Conservation (phyloP, 768 basidiomycete genomes). For the Ramaria rubella region DNA sequence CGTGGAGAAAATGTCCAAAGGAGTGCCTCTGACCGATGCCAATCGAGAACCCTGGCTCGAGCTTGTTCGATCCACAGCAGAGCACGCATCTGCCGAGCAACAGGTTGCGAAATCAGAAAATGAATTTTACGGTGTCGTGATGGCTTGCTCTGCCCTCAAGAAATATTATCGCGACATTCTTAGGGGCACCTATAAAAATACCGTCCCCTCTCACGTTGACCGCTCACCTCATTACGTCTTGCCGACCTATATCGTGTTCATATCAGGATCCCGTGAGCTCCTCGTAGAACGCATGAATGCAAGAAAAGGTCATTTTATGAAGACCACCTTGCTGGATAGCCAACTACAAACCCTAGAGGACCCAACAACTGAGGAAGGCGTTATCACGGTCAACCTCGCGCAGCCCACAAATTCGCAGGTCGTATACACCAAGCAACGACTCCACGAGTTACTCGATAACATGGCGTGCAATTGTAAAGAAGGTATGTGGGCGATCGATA, state of each 20-base stretch:
- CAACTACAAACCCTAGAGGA: conserved; percentile 67
- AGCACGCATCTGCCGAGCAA: conserved; percentile 32
- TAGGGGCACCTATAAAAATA: conserved; percentile 41
- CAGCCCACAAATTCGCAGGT: conserved; percentile 54
- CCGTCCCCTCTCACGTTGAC: conserved; percentile 20
- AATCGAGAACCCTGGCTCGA: conserved; percentile 87
- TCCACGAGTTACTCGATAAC: conserved; percentile 18
- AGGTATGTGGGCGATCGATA: no score
- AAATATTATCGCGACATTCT: conserved; percentile 74
- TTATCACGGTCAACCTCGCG: conserved; percentile 54
- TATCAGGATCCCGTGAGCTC: conserved; percentile 51
- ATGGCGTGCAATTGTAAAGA: neutral
- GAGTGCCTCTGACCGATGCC: conserved; percentile 67
- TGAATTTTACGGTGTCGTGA: conserved; percentile 50
- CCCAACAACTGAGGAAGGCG: conserved; percentile 60
- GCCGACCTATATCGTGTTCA: conserved; percentile 75
- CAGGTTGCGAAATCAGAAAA: conserved; percentile 14
- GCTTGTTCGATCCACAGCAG: conserved; percentile 59
- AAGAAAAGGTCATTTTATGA: conserved; percentile 77
- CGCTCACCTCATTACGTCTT: conserved; percentile 28
- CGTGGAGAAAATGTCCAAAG: conserved; percentile 81
- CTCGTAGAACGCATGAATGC: conserved; percentile 57
- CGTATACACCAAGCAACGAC: conserved; percentile 34
- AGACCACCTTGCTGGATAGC: conserved; percentile 71
- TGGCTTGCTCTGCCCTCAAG: conserved; percentile 85